Percentiles rank a stretch among this genome's conserved stretches.
Evolutionary conservation across 345 rosid species (phyloP).

Genomic region (Boechera divaricarpa): DNA sequence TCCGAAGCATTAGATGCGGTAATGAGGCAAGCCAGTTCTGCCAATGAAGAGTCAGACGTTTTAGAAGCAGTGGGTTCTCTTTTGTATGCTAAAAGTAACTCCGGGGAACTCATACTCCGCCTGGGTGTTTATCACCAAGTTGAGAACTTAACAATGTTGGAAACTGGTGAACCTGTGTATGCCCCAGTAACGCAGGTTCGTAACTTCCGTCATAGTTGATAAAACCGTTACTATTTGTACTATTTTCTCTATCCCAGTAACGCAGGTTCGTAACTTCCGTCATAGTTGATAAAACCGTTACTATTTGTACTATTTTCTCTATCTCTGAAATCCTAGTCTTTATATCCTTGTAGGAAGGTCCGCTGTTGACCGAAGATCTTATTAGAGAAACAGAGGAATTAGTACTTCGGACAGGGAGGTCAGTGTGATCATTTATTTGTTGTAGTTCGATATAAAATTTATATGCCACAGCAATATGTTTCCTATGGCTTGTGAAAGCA

Average conservation of each 20-base stretch:
- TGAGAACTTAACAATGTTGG: constrained; percentile 77
- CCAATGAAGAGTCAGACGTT: constrained; percentile 50
- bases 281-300: constrained; percentile 29
- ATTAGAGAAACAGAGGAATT: constrained; percentile 95
- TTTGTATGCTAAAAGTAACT: constrained; percentile 64
- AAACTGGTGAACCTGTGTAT: constrained; percentile 90
- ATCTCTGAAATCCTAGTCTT: constrained; percentile 29
- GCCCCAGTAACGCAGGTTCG: constrained; percentile 87
- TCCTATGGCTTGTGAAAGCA: neutral
- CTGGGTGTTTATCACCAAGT: constrained; percentile 63
- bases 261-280: constrained; percentile 67
- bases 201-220: constrained; percentile 27
- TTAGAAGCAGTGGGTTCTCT: constrained; percentile 41
- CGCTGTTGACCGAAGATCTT: constrained; percentile 94
- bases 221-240: constrained; percentile 14
- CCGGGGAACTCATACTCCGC: constrained; percentile 80
- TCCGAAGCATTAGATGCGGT: constrained; percentile 72
- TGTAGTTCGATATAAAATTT: constrained; percentile 11
- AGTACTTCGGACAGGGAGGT: constrained; percentile 98
- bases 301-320: neutral
- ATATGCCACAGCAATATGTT: neutral
- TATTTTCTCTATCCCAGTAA: constrained; percentile 50
- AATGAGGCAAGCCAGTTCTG: constrained; percentile 61
- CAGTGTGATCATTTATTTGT: constrained; percentile 8
- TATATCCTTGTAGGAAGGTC: constrained; percentile 73